These are phyloP conservation scores for Rhynchospora breviuscula DNA, from an alignment of 176 grass and related monocot species.

Conservation along the genomic window DNA sequence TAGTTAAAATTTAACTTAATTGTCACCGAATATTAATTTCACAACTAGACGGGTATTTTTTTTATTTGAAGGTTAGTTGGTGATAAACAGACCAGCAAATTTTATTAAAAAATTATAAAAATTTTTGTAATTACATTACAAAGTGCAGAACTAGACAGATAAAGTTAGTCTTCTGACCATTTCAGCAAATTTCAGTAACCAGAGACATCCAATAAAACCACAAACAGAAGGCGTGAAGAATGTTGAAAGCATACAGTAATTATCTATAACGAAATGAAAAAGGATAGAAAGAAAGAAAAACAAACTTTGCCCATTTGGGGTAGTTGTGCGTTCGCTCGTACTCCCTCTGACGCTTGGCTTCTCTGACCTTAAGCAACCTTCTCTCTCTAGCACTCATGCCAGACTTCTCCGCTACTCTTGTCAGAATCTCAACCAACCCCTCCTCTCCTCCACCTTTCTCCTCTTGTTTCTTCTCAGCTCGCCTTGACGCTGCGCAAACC, in stretches of 20 bases:
- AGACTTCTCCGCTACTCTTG: constrained; percentile 31
- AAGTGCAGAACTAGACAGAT: not conserved
- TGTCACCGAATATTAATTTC: not conserved
- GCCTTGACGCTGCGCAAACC: constrained; percentile 5
- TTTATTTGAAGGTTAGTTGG: too few relatives aligned
- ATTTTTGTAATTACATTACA: too few relatives aligned
- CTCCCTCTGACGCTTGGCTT: constrained; percentile 66
- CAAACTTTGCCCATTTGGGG: constrained; percentile 84
- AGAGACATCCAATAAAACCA: not conserved
- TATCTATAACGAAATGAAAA: not conserved
- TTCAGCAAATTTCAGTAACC: not conserved
- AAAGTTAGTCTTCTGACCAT: not conserved
- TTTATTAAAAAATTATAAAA: too few relatives aligned
- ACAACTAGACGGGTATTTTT: not conserved
- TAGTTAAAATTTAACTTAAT: not conserved
- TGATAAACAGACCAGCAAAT: too few relatives aligned
- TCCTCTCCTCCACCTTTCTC: not conserved
- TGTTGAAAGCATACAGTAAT: not conserved
- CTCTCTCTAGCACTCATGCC: constrained; percentile 63
- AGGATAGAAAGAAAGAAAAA: not conserved
- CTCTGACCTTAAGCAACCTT: constrained; percentile 74
- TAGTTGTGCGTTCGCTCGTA: constrained; percentile 59
- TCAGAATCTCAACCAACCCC: constrained; percentile 4
- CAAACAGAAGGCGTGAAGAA: not conserved
- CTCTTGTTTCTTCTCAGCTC: constrained; percentile 9